A percentile compares a stretch with the other conserved stretches of the same genome.
Evolutionary conservation across 1,139 yeast species (phyloP).

Genomic region (Geotrichum reessii): DNA sequence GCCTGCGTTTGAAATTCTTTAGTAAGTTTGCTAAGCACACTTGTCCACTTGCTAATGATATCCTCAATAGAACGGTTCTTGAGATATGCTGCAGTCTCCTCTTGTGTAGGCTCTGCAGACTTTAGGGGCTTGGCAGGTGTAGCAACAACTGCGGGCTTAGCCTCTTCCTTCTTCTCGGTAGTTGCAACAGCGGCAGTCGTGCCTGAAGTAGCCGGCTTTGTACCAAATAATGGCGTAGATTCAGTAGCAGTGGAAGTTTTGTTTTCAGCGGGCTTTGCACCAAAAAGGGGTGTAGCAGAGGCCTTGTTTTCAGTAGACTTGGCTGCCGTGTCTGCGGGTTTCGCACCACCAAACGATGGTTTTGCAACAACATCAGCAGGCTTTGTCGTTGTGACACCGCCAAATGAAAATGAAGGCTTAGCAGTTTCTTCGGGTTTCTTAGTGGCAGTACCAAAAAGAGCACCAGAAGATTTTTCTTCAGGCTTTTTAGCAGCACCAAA

Average conservation of each 20-base stretch:
- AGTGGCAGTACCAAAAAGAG: slow-evolving; percentile 13
- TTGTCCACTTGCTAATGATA: slow-evolving; percentile 87
- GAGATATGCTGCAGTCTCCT: slow-evolving; percentile 58
- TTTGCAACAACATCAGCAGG: slow-evolving; percentile 17
- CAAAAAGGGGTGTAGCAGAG: slow-evolving; percentile 22
- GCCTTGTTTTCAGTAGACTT: slow-evolving; percentile 26
- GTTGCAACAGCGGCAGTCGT: slow-evolving; percentile 8
- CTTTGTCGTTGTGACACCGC: slow-evolving; percentile 12
- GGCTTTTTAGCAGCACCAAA: slow-evolving; percentile 13
- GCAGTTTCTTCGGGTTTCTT: slow-evolving; percentile 11
- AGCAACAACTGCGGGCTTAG: slow-evolving; percentile 4
- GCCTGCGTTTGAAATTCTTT: slow-evolving; percentile 75
- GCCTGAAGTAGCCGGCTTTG: slow-evolving; percentile 15
- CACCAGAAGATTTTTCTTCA: slow-evolving; percentile 10
- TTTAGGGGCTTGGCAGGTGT: slow-evolving; percentile 48
- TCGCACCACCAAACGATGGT: slow-evolving; percentile 1
- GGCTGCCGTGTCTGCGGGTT: slow-evolving; percentile 18
- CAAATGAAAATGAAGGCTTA: slow-evolving; percentile 19
- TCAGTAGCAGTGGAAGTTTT: slow-evolving; percentile 22
- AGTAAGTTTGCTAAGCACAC: slow-evolving; percentile 68
- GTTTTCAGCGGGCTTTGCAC: slow-evolving; percentile 14
- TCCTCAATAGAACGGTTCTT: slow-evolving; percentile 92
- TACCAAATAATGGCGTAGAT: slow-evolving; percentile 37
- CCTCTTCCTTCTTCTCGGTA: slow-evolving; percentile 9
- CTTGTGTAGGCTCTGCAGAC: slow-evolving; percentile 30